These are phyloP conservation scores for Phytophthora pisi DNA, from an alignment of 352 stramenopile species.

Conservation along the genomic window DNA sequence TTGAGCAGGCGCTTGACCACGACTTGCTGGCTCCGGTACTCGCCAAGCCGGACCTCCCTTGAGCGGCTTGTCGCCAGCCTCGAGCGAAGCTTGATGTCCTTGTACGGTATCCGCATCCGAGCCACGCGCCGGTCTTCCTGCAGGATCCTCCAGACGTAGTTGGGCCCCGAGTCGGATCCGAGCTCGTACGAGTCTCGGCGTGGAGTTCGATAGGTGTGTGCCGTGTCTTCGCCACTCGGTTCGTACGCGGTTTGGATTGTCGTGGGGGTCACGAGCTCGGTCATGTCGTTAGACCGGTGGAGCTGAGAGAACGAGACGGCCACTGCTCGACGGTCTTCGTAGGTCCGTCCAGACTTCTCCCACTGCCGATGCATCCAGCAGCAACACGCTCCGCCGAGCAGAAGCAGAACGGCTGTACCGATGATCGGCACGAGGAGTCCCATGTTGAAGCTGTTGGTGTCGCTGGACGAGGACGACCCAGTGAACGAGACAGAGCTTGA, in stretches of 20 bases:
- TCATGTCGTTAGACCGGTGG: constrained; percentile 2
- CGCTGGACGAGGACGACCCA: background rate
- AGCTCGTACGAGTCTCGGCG: constrained; percentile 28
- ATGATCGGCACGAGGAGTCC: constrained; percentile 29
- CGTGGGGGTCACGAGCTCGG: constrained; percentile 7
- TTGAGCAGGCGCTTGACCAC: constrained; percentile 50
- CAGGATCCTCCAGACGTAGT: constrained; percentile 18
- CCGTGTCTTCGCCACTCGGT: constrained; percentile 12
- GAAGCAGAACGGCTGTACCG: constrained; percentile 16
- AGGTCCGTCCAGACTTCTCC: constrained; percentile 16
- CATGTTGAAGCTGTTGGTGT: constrained; percentile 16
- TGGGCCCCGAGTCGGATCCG: constrained; percentile 19
- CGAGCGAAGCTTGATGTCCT: constrained; percentile 27
- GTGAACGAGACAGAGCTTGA: constrained; percentile 5
- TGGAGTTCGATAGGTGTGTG: constrained; percentile 1
- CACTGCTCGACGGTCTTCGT: constrained; percentile 10
- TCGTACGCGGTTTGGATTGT: constrained; percentile 5
- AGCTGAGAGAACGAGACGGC: constrained; percentile 23
- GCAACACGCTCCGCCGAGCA: constrained; percentile 27
- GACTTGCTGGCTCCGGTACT: constrained; percentile 36
- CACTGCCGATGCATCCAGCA: constrained; percentile 32
- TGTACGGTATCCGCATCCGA: constrained; percentile 31
- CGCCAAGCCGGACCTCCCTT: constrained; percentile 43
- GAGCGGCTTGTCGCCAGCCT: constrained; percentile 36
- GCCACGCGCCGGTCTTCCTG: constrained; percentile 22